Percentiles rank a stretch among this genome's conserved stretches.
phyloP scores from a whole-genome alignment of 345 rosid species.

The Lumnitzera racemosa region DNA sequence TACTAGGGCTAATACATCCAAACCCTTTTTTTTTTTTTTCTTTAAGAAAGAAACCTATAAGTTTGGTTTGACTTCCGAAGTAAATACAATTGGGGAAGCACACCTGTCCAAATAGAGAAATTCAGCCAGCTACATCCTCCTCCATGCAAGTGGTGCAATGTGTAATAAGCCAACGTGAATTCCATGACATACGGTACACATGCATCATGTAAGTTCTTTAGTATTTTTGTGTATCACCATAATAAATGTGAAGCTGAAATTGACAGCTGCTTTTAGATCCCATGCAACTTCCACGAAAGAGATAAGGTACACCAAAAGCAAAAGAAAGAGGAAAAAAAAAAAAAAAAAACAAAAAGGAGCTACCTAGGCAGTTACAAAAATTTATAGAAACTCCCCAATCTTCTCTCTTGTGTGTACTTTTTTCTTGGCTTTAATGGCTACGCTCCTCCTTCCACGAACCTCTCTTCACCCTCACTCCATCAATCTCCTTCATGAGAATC shows the following conservation, averaged over 20 bases:
- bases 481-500: not conserved
- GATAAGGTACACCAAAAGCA: not conserved
- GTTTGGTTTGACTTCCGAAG: too few relatives aligned
- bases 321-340: not conserved
- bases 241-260: not conserved
- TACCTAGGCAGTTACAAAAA: not conserved
- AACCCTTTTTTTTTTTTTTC: too few relatives aligned
- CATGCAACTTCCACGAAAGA: constrained; percentile 57
- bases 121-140: too few relatives aligned
- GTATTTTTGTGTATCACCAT: not conserved
- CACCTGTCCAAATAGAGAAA: too few relatives aligned
- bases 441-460: constrained; percentile 13
- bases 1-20: too few relatives aligned
- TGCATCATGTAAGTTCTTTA: too few relatives aligned
- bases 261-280: not conserved
- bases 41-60: too few relatives aligned
- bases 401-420: not conserved
- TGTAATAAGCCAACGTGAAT: too few relatives aligned
- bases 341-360: not conserved
- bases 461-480: constrained; percentile 3
- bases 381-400: constrained; percentile 1
- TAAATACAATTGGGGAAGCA: too few relatives aligned
- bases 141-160: too few relatives aligned
- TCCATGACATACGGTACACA: too few relatives aligned
- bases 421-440: constrained; percentile 2